Percentiles rank a stretch among this genome's conserved stretches.
Evolutionary conservation across 2,329 filamentous ascomycete species (phyloP).

Genomic region (Drechslerella stenobrocha): DNA sequence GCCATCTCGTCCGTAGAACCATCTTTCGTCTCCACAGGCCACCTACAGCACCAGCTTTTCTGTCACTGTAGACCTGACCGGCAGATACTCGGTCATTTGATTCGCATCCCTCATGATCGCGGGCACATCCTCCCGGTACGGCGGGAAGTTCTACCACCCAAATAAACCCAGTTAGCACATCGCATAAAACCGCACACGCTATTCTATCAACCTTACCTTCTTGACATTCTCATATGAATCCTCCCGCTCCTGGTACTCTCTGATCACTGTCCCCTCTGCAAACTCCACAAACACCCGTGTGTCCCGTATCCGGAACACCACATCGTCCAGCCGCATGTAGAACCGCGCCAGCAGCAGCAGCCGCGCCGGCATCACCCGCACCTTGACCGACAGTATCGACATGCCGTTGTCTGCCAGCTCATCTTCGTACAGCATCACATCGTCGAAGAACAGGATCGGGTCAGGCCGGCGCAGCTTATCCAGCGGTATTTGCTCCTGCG

Average conservation of each 20-base stretch:
- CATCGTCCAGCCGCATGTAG: constrained; percentile 91
- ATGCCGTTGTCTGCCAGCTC: constrained; percentile 98
- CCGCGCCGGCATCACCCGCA: constrained; percentile 86
- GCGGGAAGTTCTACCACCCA: constrained; percentile 60
- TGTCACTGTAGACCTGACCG: constrained; percentile 68
- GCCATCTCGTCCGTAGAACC: constrained; percentile 1
- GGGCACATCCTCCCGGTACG: constrained; percentile 71
- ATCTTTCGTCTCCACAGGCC: too few species aligned
- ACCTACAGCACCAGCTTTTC: constrained; percentile 62
- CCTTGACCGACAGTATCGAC: constrained; percentile 83
- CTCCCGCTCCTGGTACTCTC: constrained; percentile 90
- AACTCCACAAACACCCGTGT: constrained; percentile 94
- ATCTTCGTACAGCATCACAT: constrained; percentile 94
- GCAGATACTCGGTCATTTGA: constrained; percentile 69
- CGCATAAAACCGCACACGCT: too few species aligned
- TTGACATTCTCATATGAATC: constrained; percentile 76
- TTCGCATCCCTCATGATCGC: constrained; percentile 79
- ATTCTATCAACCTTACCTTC: constrained; percentile 64
- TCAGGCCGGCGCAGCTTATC: constrained; percentile 85
- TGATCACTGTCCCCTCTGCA: constrained; percentile 72
- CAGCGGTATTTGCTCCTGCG: constrained; percentile 68
- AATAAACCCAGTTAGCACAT: background rate
- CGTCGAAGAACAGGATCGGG: constrained; percentile 94
- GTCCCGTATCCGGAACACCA: constrained; percentile 82
- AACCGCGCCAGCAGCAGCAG: constrained; percentile 82